Conservation (phyloP, 2,329 filamentous ascomycete genomes). For the Pyricularia pennisetigena region DNA sequence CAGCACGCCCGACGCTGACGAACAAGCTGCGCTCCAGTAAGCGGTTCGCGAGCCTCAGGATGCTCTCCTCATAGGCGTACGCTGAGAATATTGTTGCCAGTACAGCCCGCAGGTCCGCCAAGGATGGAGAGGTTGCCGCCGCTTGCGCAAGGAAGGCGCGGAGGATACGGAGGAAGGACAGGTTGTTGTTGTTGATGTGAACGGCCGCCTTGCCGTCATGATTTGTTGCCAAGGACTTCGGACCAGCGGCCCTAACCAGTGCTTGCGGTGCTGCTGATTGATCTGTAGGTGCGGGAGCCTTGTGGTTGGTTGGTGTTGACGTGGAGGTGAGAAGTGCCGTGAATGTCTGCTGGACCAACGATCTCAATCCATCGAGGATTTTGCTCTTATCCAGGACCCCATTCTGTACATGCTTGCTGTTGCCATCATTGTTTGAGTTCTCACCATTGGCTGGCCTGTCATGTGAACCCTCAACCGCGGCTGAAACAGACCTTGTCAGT, state of each 20-base stretch:
- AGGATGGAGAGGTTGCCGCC: slow-evolving; percentile 69
- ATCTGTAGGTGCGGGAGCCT: slow-evolving; percentile 13
- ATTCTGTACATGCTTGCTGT: slow-evolving; percentile 1
- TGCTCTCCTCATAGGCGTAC: slow-evolving; percentile 89
- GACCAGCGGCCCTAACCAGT: background rate
- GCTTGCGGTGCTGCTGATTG: slow-evolving; percentile 23
- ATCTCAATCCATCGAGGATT: slow-evolving; percentile 59
- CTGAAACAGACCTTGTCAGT: slow-evolving; percentile 54
- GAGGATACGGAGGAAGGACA: slow-evolving; percentile 81
- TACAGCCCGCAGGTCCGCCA: slow-evolving; percentile 78
- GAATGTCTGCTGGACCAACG: slow-evolving; percentile 81
- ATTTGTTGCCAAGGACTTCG: slow-evolving; percentile 24
- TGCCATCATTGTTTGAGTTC: background rate
- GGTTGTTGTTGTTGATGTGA: slow-evolving; percentile 31
- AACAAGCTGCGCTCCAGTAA: slow-evolving; percentile 87
- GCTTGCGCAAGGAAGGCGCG: slow-evolving; percentile 81
- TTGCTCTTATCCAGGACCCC: slow-evolving; percentile 43
- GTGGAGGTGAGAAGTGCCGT: slow-evolving; percentile 75
- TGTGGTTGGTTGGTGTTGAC: slow-evolving; percentile 33
- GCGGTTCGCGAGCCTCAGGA: slow-evolving; percentile 74
- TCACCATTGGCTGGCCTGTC: slow-evolving; percentile 11
- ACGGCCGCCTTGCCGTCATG: slow-evolving; percentile 1
- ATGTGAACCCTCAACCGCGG: slow-evolving; percentile 31
- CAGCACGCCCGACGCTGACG: slow-evolving; percentile 65
- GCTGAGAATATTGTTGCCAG: slow-evolving; percentile 86